A percentile compares a stretch with the other conserved stretches of the same genome.
phyloP scores from a whole-genome alignment of 2,329 filamentous ascomycete species.

The Paraconiothyrium brasiliense region DNA sequence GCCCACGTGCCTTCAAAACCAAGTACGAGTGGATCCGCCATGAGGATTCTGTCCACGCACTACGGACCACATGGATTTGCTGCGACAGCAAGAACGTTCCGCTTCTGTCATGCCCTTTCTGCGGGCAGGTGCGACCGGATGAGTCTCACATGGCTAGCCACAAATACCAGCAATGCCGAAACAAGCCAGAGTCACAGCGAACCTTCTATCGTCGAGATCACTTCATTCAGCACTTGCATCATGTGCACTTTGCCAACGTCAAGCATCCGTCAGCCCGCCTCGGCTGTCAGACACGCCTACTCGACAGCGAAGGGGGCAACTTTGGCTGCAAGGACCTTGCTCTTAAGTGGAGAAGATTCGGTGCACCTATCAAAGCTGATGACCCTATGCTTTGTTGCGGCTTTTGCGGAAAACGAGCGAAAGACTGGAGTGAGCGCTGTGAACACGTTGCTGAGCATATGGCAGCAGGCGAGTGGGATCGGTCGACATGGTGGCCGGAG shows the following conservation, averaged over 20 bases:
- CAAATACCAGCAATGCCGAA: conserved; percentile 47
- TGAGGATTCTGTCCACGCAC: conserved; percentile 49
- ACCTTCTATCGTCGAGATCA: conserved; percentile 50
- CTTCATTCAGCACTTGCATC: conserved; percentile 47
- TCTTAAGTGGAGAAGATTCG: conserved; percentile 47
- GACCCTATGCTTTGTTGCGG: conserved; percentile 50
- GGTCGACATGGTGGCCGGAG: conserved; percentile 45
- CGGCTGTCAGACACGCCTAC: conserved; percentile 44
- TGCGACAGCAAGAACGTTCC: conserved; percentile 38
- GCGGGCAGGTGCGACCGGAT: conserved; percentile 42
- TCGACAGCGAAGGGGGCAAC: conserved; percentile 39
- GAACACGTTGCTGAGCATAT: conserved; percentile 47
- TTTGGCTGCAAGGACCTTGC: conserved; percentile 49
- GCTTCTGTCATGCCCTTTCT: conserved; percentile 44
- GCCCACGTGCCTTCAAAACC: conserved; percentile 47
- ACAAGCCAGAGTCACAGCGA: conserved; percentile 46
- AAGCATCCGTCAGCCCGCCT: conserved; percentile 45
- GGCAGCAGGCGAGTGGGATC: conserved; percentile 37
- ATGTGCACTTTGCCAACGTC: conserved; percentile 45
- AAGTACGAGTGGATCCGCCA: conserved; percentile 52
- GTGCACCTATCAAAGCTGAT: conserved; percentile 45
- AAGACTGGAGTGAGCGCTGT: conserved; percentile 43
- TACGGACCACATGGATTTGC: conserved; percentile 51
- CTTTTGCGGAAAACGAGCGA: conserved; percentile 45
- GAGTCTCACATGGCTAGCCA: conserved; percentile 46